Evolutionary conservation across 225 moss, liverwort and hornwort species (phyloP).

Genomic region (Rhytidiadelphus loreus): DNA sequence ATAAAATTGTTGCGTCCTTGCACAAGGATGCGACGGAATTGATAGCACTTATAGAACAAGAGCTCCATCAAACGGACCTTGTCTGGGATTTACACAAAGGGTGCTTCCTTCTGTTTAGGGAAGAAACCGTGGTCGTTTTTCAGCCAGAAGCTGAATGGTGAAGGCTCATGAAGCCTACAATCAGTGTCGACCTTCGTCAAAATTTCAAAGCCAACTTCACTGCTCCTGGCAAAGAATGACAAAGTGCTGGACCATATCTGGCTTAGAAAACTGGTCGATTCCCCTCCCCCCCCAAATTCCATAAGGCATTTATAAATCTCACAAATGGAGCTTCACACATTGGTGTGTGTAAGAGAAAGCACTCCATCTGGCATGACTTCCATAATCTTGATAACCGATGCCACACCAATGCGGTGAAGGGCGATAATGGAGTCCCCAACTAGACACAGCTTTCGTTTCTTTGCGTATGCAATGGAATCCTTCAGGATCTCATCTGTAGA

Average conservation of each 20-base stretch:
- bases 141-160: not conserved
- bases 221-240: not conserved
- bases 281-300: not conserved
- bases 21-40: not conserved
- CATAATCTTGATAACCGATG: conserved; percentile 87
- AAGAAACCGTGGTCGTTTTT: not conserved
- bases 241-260: not conserved
- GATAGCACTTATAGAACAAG: not conserved
- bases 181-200: not conserved
- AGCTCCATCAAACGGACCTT: not conserved
- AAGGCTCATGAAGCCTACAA: not conserved
- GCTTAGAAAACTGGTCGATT: not conserved
- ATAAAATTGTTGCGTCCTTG: not conserved
- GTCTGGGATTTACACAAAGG: not conserved
- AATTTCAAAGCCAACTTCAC: not conserved
- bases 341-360: not conserved
- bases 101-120: not conserved
- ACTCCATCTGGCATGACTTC: conserved; percentile 26
- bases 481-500: conserved; percentile 77
- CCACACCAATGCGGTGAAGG: conserved; percentile 80
- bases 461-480: conserved; percentile 48
- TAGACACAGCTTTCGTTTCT: conserved; percentile 52
- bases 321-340: not conserved
- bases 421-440: conserved; percentile 78
- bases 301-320: not conserved